These are phyloP conservation scores for Arabidopsis arenosa DNA, from an alignment of 345 rosid genomes.

Conservation along the genomic window DNA sequence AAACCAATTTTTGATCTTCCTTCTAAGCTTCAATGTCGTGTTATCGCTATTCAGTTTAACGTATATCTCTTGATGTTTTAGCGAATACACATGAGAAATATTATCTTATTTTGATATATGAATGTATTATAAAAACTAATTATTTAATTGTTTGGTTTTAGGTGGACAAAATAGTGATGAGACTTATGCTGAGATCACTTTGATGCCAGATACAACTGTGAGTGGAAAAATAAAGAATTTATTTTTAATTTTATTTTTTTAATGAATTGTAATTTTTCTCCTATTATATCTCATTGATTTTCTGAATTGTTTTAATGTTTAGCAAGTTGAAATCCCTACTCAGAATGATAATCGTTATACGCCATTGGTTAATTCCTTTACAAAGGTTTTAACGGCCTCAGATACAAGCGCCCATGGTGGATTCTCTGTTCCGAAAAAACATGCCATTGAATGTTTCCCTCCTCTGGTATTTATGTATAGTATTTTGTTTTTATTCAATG, in stretches of 20 bases:
- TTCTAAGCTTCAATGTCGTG: constrained; percentile 57
- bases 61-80: constrained; percentile 29
- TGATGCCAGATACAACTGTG: constrained; percentile 57
- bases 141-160: constrained; percentile 25
- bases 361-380: neutral
- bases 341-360: neutral
- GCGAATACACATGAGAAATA: neutral
- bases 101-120: no score
- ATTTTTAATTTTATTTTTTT: constrained; percentile 3
- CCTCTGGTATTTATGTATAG: constrained; percentile 51
- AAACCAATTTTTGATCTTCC: constrained; percentile 65
- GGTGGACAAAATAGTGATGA: constrained; percentile 65
- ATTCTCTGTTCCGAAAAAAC: constrained; percentile 58
- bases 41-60: constrained; percentile 50
- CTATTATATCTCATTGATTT: neutral
- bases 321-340: neutral
- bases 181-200: constrained; percentile 53
- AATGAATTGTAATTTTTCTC: neutral
- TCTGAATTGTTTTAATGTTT: neutral
- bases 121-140: no score
- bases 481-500: neutral
- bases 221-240: neutral
- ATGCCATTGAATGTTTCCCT: constrained; percentile 66
- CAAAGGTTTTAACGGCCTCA: neutral
- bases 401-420: constrained; percentile 50